phyloP scores from a whole-genome alignment of 805 yeast genomes.

The Tetrapisispora taiwanensis region DNA sequence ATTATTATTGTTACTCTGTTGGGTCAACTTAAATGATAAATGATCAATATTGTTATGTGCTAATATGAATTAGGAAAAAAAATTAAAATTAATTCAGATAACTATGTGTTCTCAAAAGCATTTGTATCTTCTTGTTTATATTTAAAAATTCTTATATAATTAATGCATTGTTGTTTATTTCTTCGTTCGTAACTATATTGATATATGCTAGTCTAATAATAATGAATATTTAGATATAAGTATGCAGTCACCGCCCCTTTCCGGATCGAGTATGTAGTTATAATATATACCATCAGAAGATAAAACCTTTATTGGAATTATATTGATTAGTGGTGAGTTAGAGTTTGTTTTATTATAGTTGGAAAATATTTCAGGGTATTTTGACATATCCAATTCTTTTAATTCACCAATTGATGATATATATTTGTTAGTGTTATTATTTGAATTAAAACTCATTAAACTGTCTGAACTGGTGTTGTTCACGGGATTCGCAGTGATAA shows the following conservation, averaged over 20 bases:
- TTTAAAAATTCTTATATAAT: too few species aligned
- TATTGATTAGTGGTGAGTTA: constrained; percentile 16
- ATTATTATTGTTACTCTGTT: too few species aligned
- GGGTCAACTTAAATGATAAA: too few species aligned
- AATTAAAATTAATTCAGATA: too few species aligned
- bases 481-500: neutral
- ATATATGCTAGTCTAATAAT: constrained; percentile 2
- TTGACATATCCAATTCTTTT: constrained; percentile 17
- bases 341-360: constrained; percentile 3
- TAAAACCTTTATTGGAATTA: constrained; percentile 48
- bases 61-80: too few species aligned
- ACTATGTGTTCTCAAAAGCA: too few species aligned
- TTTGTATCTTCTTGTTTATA: too few species aligned
- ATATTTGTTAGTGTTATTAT: constrained; percentile 6
- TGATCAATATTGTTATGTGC: too few species aligned
- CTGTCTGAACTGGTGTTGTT: neutral
- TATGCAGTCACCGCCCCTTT: constrained; percentile 64
- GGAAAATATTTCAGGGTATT: constrained; percentile 24
- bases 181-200: neutral
- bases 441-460: neutral
- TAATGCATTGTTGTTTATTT: neutral
- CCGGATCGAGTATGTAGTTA: constrained; percentile 49
- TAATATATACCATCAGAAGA: constrained; percentile 75
- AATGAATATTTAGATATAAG: constrained; percentile 62
- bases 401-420: constrained; percentile 30